Base-by-base conservation (phyloP, 1,284 basidiomycete genomes). In the Vanrija humicola region DNA sequence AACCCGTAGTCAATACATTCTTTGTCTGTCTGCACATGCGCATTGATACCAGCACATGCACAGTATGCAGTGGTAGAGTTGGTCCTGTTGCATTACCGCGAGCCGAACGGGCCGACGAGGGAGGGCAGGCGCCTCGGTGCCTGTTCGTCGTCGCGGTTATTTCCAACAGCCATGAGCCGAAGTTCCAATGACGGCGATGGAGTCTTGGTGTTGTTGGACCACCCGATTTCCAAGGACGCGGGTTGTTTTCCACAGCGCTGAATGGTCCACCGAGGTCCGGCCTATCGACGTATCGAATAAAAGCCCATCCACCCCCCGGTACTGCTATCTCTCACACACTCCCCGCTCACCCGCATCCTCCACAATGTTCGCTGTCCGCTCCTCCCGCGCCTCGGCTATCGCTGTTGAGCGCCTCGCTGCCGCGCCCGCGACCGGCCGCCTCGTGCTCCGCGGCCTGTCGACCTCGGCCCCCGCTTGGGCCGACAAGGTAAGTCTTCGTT, bases 391-490 rank as follows among this genome's bases (percentile, higher is more conserved):
- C 14, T 10, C 18, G 38, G 28, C 10, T 7, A 6, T 28, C 6
- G 16, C 40, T 6, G 34, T 52, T 42, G 46, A 23, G 12, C 29
- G 50, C 12, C 58, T 48, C 21, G 43, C 23, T 52, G 50, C 34
- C 47, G 23, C 46, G 10, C 25, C 34, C 45, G 16, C 46, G 9
- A 14, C 47, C 3, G 56, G 45, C 54, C 56, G 55, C 46, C 55
- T 58, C 48, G 48, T 56, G 9, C 48, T 58, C 25, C 55, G 65
- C 38, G 59, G 61, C 14, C 56, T 66, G 18, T 59, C 62, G 38
- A 58, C 59, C 28, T 46, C 58, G 6, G 28, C 28, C 28, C 43
- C 51, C 12, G 42, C 44, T n/a, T 9, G 42, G 19, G 55, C 55
- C 16, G 56, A 56, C 26, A 56, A 66, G 52, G 64, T 65, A 48